Evolutionary conservation across 805 yeast genomes (phyloP).

Genomic region (Metschnikowia drakensbergensis): DNA sequence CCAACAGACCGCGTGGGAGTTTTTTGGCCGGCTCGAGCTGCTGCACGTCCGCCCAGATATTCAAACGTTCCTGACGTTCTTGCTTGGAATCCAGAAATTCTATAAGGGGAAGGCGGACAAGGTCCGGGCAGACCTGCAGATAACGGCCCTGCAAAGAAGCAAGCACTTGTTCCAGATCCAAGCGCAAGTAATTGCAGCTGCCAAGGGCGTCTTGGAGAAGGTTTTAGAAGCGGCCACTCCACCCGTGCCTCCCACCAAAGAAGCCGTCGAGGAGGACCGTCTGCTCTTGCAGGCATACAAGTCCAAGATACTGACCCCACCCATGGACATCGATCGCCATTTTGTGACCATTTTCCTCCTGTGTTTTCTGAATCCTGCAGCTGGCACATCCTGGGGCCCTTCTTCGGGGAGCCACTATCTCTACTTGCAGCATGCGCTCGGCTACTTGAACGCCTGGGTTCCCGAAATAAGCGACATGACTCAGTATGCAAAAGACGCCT

Average conservation of each 20-base stretch:
- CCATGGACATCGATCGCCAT: slow-evolving; percentile 30
- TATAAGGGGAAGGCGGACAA: slow-evolving; percentile 15
- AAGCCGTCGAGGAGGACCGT: slow-evolving; percentile 22
- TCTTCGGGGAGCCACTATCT: slow-evolving; percentile 28
- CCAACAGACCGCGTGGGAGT: slow-evolving; percentile 36
- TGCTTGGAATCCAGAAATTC: slow-evolving; percentile 31
- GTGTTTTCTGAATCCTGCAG: slow-evolving; percentile 24
- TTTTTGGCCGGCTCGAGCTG: slow-evolving; percentile 27
- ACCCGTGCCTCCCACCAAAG: slow-evolving; percentile 32
- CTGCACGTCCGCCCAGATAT: slow-evolving; percentile 26
- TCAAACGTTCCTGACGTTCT: slow-evolving; percentile 37
- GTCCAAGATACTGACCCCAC: slow-evolving; percentile 9
- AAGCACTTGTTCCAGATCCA: slow-evolving; percentile 26
- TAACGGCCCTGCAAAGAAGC: slow-evolving; percentile 21
- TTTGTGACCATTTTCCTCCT: slow-evolving; percentile 30
- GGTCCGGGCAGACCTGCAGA: slow-evolving; percentile 13
- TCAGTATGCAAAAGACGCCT: slow-evolving; percentile 6
- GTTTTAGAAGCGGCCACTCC: slow-evolving; percentile 30
- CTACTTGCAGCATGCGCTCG: slow-evolving; percentile 29
- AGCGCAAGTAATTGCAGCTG: slow-evolving; percentile 25
- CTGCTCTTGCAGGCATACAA: slow-evolving; percentile 17
- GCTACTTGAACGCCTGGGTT: slow-evolving; percentile 31
- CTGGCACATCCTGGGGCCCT: slow-evolving; percentile 26
- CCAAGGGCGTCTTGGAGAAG: slow-evolving; percentile 26
- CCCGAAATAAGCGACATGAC: slow-evolving; percentile 26